These are phyloP conservation scores for Trypanosoma mega DNA, from an alignment of 208 protist species.

Conservation along the genomic window DNA sequence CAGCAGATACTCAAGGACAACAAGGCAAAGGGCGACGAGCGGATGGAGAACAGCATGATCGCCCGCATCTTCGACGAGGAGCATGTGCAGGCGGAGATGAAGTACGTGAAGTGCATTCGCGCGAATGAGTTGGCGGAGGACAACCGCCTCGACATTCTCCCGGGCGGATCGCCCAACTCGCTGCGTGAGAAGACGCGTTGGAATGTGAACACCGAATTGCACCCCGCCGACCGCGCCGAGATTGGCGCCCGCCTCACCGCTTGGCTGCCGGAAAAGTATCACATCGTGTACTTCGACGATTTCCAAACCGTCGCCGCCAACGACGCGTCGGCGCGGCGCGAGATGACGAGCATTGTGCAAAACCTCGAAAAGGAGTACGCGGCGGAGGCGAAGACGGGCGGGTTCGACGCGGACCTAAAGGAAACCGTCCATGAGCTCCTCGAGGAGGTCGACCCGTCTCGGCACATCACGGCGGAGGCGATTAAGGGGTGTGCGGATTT, in stretches of 20 bases:
- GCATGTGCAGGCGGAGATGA: conserved; percentile 89
- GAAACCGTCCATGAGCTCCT: conserved; percentile 61
- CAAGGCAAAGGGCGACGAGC: conserved; percentile 38
- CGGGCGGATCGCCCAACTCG: conserved; percentile 81
- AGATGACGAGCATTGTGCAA: conserved; percentile 79
- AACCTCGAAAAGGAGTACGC: conserved; percentile 80
- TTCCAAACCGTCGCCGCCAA: conserved; percentile 88
- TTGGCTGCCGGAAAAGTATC: conserved; percentile 90
- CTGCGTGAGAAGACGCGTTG: conserved; percentile 88
- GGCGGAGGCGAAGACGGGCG: conserved; percentile 61
- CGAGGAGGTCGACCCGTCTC: conserved; percentile 79
- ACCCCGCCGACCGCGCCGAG: conserved; percentile 75
- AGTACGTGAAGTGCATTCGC: conserved; percentile 89
- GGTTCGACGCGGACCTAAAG: conserved; percentile 67
- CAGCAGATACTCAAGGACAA: conserved; percentile 79
- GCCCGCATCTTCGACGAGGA: conserved; percentile 88
- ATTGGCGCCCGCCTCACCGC: conserved; percentile 78
- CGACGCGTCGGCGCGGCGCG: conserved; percentile 53
- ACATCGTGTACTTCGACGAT: conserved; percentile 89
- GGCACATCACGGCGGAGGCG: conserved; percentile 64
- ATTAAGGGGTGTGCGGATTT: conserved; percentile 72
- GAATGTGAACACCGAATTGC: conserved; percentile 86
- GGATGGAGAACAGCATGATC: conserved; percentile 74
- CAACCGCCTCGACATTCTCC: conserved; percentile 86
- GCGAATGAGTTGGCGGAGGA: conserved; percentile 87